Base-by-base conservation (phyloP, 2,329 filamentous ascomycete species). In the Amphichorda felina region DNA sequence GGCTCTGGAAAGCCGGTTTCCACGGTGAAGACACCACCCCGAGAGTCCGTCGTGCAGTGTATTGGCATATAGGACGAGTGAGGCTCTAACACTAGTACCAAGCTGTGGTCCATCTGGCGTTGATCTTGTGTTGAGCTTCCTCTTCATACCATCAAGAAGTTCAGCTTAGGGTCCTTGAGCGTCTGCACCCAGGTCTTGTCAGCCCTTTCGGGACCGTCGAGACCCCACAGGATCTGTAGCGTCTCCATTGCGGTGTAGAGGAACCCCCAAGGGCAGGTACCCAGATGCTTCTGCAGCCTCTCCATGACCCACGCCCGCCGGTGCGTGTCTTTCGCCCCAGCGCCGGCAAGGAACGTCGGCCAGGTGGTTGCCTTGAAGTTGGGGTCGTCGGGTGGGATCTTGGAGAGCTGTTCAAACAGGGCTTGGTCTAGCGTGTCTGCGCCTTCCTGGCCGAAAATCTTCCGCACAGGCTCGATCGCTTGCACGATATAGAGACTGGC, bases 341-440 rank as follows among this genome's bases (percentile, higher is more conserved):
- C 70, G 2, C 70, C 71, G 5, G 65, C 67, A 5, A 75, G 58
- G 36, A 76, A 75, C 0, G 70, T 63, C 0, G 70, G 68, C 70
- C 69, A 75, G 1, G 65, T 62, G 4, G 68, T 71, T 0, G 66
- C 69, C 43, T 75, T 75, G 53, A 72, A 65, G 15, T 72, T 61
- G 2, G 60, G 56, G 31, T 75, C 67, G 2, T 64, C 55, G 8
- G 64, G 57, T 1, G 62, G 60, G 3, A 76, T 62, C 27, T 51
- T 54, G 0, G 61, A 59, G 4, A 75, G 51, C 18, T 70, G 62
- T 3, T 59, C 38, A 6, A 70, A 56, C 2, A 72, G 55, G 17
- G 70, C 65, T 3, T 55, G 41, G 11, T 63, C 61, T 3, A 75
- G 50, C 2, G 45, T 38, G 4, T 55, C 51, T 4, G 42, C 46